Evolutionary conservation across 1,284 basidiomycete species (phyloP).

Genomic region (Ustilago vetiveriae): DNA sequence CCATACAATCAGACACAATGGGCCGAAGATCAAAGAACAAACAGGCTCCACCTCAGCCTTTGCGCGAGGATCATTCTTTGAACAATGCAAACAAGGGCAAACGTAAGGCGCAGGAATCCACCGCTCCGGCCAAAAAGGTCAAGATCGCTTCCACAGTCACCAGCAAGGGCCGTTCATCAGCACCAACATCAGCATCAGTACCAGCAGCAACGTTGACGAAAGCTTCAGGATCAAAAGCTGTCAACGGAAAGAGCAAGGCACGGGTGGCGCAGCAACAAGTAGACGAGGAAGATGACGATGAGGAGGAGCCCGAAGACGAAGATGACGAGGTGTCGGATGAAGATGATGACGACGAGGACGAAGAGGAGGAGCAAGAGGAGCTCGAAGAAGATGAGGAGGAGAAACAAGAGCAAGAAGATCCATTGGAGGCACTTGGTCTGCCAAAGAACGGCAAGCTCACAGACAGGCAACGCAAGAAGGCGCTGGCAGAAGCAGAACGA

Average conservation of each 20-base stretch:
- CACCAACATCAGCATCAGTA: constrained; percentile 63
- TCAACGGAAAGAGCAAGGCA: constrained; percentile 30
- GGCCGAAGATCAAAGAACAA: constrained; percentile 90
- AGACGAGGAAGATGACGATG: constrained; percentile 69
- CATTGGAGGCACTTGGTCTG: constrained; percentile 46
- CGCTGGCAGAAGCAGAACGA: constrained; percentile 63
- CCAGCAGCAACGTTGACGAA: constrained; percentile 60
- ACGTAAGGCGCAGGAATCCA: constrained; percentile 66
- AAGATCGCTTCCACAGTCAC: constrained; percentile 24
- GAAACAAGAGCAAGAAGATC: constrained; percentile 42
- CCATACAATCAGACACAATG: constrained; percentile 74
- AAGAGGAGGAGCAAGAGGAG: constrained; percentile 39
- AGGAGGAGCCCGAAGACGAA: constrained; percentile 53
- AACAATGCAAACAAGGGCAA: constrained; percentile 58
- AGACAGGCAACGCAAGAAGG: constrained; percentile 63
- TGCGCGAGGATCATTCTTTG: constrained; percentile 70
- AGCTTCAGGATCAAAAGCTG: constrained; percentile 17
- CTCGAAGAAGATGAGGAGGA: constrained; percentile 29
- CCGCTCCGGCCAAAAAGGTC: constrained; percentile 52
- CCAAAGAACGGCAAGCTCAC: constrained; percentile 60
- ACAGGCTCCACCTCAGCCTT: constrained; percentile 79
- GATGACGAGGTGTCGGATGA: constrained; percentile 64
- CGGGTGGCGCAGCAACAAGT: constrained; percentile 3
- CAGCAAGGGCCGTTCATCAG: constrained; percentile 67
- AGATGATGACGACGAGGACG: constrained; percentile 67